phyloP scores from a whole-genome alignment of 139 green algal species.

The Yamagishiella unicocca region DNA sequence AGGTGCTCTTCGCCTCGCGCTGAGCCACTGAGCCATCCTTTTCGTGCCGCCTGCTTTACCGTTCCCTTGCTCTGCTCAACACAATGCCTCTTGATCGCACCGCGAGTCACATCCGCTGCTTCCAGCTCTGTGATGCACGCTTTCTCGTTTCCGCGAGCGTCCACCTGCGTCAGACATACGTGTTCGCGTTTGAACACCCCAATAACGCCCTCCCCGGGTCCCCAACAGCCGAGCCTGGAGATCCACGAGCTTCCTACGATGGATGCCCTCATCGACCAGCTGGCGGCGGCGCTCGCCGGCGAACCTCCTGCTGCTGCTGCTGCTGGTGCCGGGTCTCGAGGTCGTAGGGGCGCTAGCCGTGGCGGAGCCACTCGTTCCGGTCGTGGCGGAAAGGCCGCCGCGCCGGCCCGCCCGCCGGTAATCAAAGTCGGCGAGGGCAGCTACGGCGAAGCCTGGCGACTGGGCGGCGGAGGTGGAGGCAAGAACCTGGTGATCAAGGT shows the following conservation, averaged over 20 bases:
- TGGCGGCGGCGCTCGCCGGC: constrained; percentile 5
- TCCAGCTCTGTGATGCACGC: no score
- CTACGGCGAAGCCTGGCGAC: constrained; percentile 86
- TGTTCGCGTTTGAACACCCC: no score
- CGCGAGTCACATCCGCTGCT: no score
- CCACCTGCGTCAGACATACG: no score
- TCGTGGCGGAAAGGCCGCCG: neutral
- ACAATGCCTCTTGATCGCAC: no score
- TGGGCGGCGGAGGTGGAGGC: neutral
- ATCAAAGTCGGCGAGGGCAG: constrained; percentile 86
- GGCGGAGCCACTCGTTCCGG: neutral
- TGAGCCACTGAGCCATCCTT: no score
- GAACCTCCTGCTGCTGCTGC: constrained; percentile 45
- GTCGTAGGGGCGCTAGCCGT: neutral
- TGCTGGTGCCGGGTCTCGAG: neutral
- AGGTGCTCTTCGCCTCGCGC: no score
- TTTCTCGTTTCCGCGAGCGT: no score
- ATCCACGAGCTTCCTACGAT: constrained; percentile 63
- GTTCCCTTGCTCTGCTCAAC: no score
- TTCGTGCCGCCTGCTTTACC: no score
- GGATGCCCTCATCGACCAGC: constrained; percentile 65
- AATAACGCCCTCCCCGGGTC: neutral
- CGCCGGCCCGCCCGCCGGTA: neutral
- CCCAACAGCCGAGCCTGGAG: neutral
- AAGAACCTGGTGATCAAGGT: constrained; percentile 86